These are phyloP conservation scores for Perkinsela sp. DNA, from an alignment of 208 protist genomes.

Conservation along the genomic window DNA sequence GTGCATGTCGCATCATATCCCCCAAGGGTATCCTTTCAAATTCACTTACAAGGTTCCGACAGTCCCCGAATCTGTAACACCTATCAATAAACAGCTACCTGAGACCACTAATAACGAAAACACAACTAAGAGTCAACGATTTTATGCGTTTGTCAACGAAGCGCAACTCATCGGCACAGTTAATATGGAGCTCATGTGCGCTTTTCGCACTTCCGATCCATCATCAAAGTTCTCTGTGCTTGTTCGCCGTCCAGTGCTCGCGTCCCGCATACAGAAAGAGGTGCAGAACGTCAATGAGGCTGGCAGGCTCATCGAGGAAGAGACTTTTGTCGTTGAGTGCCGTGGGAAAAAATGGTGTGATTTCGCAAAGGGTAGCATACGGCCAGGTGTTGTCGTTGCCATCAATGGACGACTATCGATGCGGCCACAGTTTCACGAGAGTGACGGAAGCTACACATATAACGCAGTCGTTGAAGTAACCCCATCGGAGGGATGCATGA, in stretches of 20 bases:
- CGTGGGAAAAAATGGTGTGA: neutral
- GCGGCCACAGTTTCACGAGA: neutral
- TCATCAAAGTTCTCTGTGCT: neutral
- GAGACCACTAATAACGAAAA: neutral
- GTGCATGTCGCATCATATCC: neutral
- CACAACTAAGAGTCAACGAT: neutral
- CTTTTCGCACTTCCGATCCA: neutral
- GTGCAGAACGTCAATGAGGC: neutral
- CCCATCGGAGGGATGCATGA: neutral
- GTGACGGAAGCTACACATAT: neutral
- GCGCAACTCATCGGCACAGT: neutral
- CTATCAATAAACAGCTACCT: neutral
- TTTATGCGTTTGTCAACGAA: neutral
- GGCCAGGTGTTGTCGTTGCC: neutral
- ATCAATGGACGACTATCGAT: neutral
- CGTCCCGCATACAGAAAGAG: neutral
- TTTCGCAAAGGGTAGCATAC: neutral
- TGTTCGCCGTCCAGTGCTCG: neutral
- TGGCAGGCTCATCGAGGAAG: neutral
- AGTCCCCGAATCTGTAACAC: neutral
- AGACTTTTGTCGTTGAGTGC: neutral
- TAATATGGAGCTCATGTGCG: neutral
- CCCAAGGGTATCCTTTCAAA: neutral
- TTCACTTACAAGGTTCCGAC: neutral
- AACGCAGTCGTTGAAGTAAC: neutral